These are phyloP conservation scores for Alternaria viburni DNA, from an alignment of 2,329 filamentous ascomycete species.

Conservation along the genomic window DNA sequence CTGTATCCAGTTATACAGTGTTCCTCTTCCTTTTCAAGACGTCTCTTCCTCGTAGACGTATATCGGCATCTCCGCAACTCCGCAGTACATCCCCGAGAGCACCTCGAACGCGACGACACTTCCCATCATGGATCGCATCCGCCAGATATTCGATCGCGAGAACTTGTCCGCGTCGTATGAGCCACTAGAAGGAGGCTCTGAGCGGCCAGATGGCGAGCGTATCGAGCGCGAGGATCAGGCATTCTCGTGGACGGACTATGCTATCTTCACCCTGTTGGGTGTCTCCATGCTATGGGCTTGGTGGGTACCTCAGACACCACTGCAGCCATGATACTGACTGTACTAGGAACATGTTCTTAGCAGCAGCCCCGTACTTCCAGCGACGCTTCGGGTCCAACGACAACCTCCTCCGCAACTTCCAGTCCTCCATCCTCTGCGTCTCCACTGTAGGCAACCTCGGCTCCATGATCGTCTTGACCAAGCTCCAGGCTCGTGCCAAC, in stretches of 20 bases:
- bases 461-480: constrained; percentile 77
- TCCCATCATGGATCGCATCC: constrained; percentile 45
- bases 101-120: constrained; percentile 4
- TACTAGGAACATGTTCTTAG: constrained; percentile 94
- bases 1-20: constrained; percentile 8
- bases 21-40: constrained; percentile 2
- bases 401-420: constrained; percentile 81
- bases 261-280: constrained; percentile 82
- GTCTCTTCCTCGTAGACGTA: constrained; percentile 14
- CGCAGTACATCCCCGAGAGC: constrained; percentile 7
- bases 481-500: constrained; percentile 79
- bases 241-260: constrained; percentile 88
- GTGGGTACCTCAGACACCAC: constrained; percentile 57
- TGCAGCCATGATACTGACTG: constrained; percentile 12
- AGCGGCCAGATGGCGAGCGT: constrained; percentile 41
- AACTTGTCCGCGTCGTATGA: constrained; percentile 43
- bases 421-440: constrained; percentile 85
- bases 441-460: constrained; percentile 83
- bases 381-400: constrained; percentile 74
- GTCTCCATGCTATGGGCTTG: constrained; percentile 98
- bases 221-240: constrained; percentile 34
- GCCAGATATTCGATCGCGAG: constrained; percentile 37
- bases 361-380: constrained; percentile 92
- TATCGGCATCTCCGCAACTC: constrained; percentile 1
- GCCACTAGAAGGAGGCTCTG: constrained; percentile 47